Conservation (phyloP, 2,329 filamentous ascomycete genomes). For the Penicillium sp. region DNA sequence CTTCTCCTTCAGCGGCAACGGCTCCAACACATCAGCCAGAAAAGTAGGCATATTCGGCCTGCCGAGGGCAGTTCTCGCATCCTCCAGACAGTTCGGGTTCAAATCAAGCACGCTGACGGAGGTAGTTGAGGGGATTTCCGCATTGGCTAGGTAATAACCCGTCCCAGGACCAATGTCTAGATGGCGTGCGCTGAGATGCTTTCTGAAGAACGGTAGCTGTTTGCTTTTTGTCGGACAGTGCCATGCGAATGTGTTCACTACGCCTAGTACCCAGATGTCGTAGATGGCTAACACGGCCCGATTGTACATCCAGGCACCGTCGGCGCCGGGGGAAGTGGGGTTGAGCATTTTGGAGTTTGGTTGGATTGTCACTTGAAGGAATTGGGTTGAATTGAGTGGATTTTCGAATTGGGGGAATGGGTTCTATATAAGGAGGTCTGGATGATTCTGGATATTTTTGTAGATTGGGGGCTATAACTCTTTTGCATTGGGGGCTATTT, state of each 20-base stretch:
- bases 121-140: neutral
- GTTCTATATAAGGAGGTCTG: neutral
- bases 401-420: neutral
- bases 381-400: neutral
- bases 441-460: neutral
- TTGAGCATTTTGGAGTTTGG: neutral
- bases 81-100: neutral
- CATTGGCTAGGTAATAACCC: neutral
- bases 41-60: neutral
- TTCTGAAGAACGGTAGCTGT: conserved; percentile 27
- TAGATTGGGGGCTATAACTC: too few relatives aligned
- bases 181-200: conserved; percentile 16
- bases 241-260: conserved; percentile 27
- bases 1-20: neutral
- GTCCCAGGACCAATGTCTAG: neutral
- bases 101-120: neutral
- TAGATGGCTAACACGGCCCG: neutral
- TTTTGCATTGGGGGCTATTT: too few relatives aligned
- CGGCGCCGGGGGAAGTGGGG: neutral
- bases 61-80: neutral
- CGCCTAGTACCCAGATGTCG: conserved; percentile 8
- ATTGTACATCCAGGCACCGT: neutral
- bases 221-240: conserved; percentile 21
- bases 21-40: neutral
- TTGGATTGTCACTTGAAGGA: neutral